These are phyloP conservation scores for Torulaspora globosa DNA, from an alignment of 1,139 yeast genomes.

Conservation along the genomic window DNA sequence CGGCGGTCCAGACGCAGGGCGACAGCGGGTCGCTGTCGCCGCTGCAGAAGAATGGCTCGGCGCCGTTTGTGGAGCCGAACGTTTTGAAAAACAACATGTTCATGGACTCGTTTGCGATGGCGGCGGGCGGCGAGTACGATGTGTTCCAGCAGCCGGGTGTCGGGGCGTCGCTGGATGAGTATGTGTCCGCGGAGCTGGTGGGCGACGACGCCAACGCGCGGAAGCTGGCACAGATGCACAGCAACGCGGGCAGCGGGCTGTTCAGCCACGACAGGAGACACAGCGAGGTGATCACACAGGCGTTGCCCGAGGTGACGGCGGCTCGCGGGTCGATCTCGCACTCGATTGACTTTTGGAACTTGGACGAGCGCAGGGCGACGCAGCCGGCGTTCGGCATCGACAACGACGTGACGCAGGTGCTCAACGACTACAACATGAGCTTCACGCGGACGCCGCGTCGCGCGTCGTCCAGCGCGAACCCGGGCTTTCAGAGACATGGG, in stretches of 20 bases:
- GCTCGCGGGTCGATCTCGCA: constrained; percentile 33
- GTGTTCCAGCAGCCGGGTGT: constrained; percentile 9
- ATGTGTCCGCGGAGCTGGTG: constrained; percentile 19
- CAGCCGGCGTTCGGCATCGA: constrained; percentile 18
- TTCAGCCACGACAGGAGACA: constrained; percentile 22
- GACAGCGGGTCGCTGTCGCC: constrained; percentile 10
- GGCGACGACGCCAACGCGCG: constrained; percentile 4
- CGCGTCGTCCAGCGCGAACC: constrained; percentile 5
- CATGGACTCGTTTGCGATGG: constrained; percentile 12
- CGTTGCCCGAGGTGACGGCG: constrained; percentile 16
- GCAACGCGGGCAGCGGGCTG: constrained; percentile 6
- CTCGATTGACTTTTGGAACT: constrained; percentile 32
- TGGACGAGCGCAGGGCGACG: constrained; percentile 8
- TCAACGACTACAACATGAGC: constrained; percentile 32
- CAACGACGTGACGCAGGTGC: constrained; percentile 26
- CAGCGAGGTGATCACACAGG: constrained; percentile 25
- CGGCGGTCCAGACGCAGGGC: background rate
- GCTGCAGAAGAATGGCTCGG: constrained; percentile 2
- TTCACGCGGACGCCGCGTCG: constrained; percentile 14
- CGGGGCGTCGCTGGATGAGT: constrained; percentile 22
- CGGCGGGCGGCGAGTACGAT: constrained; percentile 6
- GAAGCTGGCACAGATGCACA: constrained; percentile 11
- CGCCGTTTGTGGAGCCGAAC: constrained; percentile 13
- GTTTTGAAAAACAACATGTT: constrained; percentile 11
- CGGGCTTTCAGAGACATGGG: constrained; percentile 15